Evolutionary conservation across 164 flowering plant genomes (phyloP).

Genomic region (Cinnamomum chago): DNA sequence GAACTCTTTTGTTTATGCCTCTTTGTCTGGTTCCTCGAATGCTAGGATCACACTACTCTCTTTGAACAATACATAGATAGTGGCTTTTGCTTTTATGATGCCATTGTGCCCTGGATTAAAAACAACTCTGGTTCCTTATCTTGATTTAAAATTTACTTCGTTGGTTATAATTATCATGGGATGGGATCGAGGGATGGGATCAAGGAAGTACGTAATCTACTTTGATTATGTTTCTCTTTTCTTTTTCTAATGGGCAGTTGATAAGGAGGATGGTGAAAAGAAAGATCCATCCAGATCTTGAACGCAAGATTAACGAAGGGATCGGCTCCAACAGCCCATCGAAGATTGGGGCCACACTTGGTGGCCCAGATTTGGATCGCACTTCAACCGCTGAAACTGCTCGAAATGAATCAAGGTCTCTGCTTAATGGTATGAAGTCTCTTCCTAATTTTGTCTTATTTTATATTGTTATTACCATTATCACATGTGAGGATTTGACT

Average conservation of each 20-base stretch:
- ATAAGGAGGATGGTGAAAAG: constrained; percentile 25
- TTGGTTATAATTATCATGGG: neutral
- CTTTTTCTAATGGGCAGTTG: constrained; percentile 12
- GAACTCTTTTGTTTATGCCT: neutral
- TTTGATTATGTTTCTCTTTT: neutral
- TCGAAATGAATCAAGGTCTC: neutral
- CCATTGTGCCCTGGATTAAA: neutral
- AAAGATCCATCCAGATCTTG: constrained; percentile 31
- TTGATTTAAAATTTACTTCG: neutral
- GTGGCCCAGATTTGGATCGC: neutral
- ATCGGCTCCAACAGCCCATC: neutral
- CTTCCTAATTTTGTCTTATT: neutral
- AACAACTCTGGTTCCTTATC: neutral
- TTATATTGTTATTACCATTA: no score
- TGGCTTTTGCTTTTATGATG: constrained; percentile 4
- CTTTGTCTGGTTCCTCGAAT: neutral
- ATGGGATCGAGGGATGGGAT: neutral
- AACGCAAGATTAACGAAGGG: neutral
- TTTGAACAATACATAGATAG: neutral
- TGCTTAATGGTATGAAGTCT: neutral
- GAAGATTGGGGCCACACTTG: neutral
- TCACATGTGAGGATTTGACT: no score
- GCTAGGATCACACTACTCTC: neutral
- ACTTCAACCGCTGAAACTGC: neutral
- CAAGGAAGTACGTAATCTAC: neutral